Evolutionary conservation across 2,329 filamentous ascomycete species (phyloP).

Genomic region (Diaporthe eres): DNA sequence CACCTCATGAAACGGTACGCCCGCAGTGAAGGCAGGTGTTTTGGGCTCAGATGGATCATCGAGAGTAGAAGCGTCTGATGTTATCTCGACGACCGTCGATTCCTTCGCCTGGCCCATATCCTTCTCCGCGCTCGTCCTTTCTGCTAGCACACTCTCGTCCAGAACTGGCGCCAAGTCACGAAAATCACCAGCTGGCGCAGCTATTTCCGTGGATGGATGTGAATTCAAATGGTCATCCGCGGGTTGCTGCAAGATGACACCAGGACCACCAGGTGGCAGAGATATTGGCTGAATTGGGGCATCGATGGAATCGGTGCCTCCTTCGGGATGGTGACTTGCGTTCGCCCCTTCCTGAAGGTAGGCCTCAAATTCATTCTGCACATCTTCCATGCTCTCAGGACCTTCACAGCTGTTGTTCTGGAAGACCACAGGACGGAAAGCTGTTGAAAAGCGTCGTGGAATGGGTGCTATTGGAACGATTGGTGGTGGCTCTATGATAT

Average conservation of each 20-base stretch:
- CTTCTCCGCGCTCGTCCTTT: background rate
- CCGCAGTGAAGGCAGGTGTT: slow-evolving; percentile 13
- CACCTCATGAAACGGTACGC: background rate
- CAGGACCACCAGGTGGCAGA: background rate
- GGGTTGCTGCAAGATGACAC: background rate
- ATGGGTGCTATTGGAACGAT: slow-evolving; percentile 51
- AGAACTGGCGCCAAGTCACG: background rate
- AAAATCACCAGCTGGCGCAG: background rate
- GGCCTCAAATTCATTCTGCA: slow-evolving; percentile 19
- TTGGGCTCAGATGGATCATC: slow-evolving; percentile 25
- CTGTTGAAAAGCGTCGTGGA: slow-evolving; percentile 44
- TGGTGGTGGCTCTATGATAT: slow-evolving; percentile 36
- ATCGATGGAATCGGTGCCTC: too few relatives aligned
- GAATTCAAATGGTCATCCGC: background rate
- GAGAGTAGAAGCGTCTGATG: slow-evolving; percentile 26
- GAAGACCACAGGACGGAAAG: background rate
- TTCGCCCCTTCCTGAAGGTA: slow-evolving; percentile 31
- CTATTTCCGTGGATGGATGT: background rate
- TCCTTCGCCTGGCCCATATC: background rate
- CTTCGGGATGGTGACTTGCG: background rate
- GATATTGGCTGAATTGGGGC: background rate
- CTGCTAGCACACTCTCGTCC: background rate
- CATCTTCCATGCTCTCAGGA: slow-evolving; percentile 26
- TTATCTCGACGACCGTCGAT: background rate
- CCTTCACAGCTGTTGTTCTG: slow-evolving; percentile 1